Percentiles rank a stretch among this genome's conserved stretches.
Evolutionary conservation across 352 stramenopile genomes (phyloP).

Genomic region (Stramenopiles sp.): DNA sequence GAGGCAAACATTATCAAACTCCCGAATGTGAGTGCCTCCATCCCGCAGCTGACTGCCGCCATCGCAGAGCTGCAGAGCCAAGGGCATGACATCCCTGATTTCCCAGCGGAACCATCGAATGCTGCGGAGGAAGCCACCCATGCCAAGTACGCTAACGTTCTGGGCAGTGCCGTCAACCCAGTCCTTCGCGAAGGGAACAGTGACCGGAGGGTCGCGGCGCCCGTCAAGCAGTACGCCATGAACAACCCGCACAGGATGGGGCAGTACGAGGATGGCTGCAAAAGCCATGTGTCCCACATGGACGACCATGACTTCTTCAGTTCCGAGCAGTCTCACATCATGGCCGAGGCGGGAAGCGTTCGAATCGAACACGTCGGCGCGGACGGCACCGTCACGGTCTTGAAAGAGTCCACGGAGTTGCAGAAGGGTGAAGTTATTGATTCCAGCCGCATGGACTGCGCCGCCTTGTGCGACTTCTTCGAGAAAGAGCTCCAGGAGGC

Average conservation of each 20-base stretch:
- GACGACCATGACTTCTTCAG: conserved; percentile 43
- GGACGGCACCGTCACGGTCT: conserved; percentile 29
- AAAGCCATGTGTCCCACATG: conserved; percentile 49
- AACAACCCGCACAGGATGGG: conserved; percentile 50
- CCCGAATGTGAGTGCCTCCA: conserved; percentile 43
- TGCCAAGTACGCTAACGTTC: conserved; percentile 33
- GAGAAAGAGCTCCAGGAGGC: conserved; percentile 20
- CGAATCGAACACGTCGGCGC: conserved; percentile 32
- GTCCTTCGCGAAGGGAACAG: conserved; percentile 49
- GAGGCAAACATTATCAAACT: conserved; percentile 50
- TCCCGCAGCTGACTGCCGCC: conserved; percentile 43
- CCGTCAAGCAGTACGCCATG: conserved; percentile 50
- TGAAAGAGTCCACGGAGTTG: conserved; percentile 36
- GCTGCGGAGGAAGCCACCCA: conserved; percentile 35
- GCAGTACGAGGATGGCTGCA: conserved; percentile 16
- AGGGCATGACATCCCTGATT: conserved; percentile 46
- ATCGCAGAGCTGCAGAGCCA: conserved; percentile 43
- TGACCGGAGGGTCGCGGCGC: conserved; percentile 39
- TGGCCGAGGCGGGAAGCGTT: conserved; percentile 28
- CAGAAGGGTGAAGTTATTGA: conserved; percentile 45
- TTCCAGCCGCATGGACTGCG: conserved; percentile 32
- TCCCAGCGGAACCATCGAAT: conserved; percentile 33
- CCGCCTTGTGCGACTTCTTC: conserved; percentile 24
- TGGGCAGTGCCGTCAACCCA: conserved; percentile 46
- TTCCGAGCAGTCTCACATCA: conserved; percentile 31